Conservation (phyloP, 805 yeast genomes). For the Candida berthetii region DNA sequence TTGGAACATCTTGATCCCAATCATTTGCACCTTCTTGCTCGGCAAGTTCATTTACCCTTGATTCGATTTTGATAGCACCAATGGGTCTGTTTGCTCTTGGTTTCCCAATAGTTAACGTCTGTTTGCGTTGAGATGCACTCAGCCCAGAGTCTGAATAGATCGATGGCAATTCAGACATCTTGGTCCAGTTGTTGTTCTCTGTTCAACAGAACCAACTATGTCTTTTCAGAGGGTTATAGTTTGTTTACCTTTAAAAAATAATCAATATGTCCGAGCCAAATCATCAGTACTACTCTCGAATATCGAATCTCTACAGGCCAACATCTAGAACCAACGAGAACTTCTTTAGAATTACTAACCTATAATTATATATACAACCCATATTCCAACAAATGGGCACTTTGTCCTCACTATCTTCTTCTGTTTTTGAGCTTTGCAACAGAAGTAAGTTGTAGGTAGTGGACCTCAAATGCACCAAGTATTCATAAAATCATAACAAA, state of each 20-base stretch:
- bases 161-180: slow-evolving; percentile 17
- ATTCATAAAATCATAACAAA: not conserved
- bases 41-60: slow-evolving; percentile 11
- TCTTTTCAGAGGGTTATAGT: not conserved
- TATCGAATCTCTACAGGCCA: too few relatives aligned
- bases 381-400: too few relatives aligned
- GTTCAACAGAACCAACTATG: not conserved
- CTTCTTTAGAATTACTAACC: too few relatives aligned
- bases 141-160: slow-evolving; percentile 17
- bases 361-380: too few relatives aligned
- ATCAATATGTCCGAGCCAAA: too few relatives aligned
- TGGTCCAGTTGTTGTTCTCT: not conserved
- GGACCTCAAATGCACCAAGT: too few relatives aligned
- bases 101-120: slow-evolving; percentile 10
- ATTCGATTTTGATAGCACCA: slow-evolving; percentile 19
- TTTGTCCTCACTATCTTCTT: too few relatives aligned
- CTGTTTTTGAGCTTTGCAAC: too few relatives aligned
- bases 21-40: slow-evolving; percentile 3
- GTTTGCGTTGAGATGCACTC: slow-evolving; percentile 8
- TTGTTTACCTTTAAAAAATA: not conserved
- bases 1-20: slow-evolving; percentile 35
- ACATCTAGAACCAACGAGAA: too few relatives aligned
- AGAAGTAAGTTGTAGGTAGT: too few relatives aligned
- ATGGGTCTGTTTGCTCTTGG: slow-evolving; percentile 13
- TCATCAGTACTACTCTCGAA: too few relatives aligned